Base-by-base conservation (phyloP, 177 flowering plant genomes). In the Vitis hybrid region DNA sequence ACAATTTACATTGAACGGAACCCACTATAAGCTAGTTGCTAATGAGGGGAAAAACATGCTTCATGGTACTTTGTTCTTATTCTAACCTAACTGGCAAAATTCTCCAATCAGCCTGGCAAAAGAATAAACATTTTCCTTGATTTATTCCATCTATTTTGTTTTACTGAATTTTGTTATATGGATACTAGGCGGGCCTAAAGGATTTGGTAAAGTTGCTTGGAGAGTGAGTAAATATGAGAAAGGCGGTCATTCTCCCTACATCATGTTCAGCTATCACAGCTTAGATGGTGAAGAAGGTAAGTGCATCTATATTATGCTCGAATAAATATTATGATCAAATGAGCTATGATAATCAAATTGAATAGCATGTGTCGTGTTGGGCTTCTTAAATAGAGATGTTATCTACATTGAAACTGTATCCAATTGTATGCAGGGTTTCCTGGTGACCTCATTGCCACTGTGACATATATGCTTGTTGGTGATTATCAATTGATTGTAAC, bases 1-100 rank as follows among this genome's bases (percentile, higher is more conserved):
- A 40, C 72, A 85, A 17, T 96, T 89, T 67, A 78, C 69, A 10
- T 57, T 87, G 9, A 71, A 91, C 64, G 99, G 97, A 30, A 78
- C 48, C 2, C 73, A 15, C 11, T 96, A 93, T 60, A 86, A 85
- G 35, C 68, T 89, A 35, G 74, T 75, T 56, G 81, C 93, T 5
- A 95, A 93, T 82, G 97, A 95, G 4, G 90, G 90, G 1, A 81
- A 82, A 2, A 95, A 93, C 82, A 87, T 65, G 17, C 95, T 95
- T 72, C 98, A 95, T 79, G 98, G 99, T 92, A 83, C 3, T 35
- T 15, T 48, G 15, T 51, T 46, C 13, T 48, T 4, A 27, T 55
- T 62, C 40, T 58, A 32, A 19, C 18, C 10, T 13, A 35, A 35
- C 40, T 4, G 6, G 51, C 65, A 54, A 54, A 54, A 54, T 13